Evolutionary conservation across 1,284 basidiomycete species (phyloP), one percentile per base, ranked within the genome.

Genomic region (Pascua guehoae): DNA sequence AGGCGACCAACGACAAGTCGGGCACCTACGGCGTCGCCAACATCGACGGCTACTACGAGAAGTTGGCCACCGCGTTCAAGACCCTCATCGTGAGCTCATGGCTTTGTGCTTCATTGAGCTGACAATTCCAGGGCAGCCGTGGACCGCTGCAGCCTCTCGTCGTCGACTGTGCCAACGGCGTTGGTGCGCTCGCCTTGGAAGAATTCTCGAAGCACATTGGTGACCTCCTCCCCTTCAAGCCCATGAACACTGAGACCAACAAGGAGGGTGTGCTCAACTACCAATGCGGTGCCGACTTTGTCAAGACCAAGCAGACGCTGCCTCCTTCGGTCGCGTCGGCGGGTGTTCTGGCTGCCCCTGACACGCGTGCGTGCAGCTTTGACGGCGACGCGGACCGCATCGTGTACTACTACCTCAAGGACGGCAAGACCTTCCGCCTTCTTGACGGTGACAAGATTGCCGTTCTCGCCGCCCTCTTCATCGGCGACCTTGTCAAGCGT

Each of bases 361-460:
- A 87, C 18, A 85, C 92, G 68, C 84, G 93, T 45, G 92, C 85
- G 9, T 96, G 92, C 76, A 94, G 91, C 70, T 85, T 96, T 54
- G 96, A 99, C 68, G 96, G 96, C 44, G 96, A 99, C 76, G 96
- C 96, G 1, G 96, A 99, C 79, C 87, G 96, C 39, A 81, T 99
- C 68, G 93, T 99, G 65, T 98, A 92, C 73, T 98, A 88, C 79
- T 78, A 88, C 57, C 87, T 93, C 68, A 85, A 88, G 57, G 82
- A 82, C 49, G 81, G 83, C 43, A 65, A 66, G 51, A 68, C 63
- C n/a, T 99, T 98, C 81, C 87, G 86, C 64, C 85, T 99, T 82
- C 83, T 99, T 44, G 96, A 99, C 71, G 96, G 96, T 5, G 96
- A 99, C 81, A 98, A 98, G 83, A 98, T 98, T 62, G 92, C 95